Percentiles rank a stretch among this genome's conserved stretches.
Conservation (phyloP, 345 rosid species). For the Arabidopsis thaliana region DNA sequence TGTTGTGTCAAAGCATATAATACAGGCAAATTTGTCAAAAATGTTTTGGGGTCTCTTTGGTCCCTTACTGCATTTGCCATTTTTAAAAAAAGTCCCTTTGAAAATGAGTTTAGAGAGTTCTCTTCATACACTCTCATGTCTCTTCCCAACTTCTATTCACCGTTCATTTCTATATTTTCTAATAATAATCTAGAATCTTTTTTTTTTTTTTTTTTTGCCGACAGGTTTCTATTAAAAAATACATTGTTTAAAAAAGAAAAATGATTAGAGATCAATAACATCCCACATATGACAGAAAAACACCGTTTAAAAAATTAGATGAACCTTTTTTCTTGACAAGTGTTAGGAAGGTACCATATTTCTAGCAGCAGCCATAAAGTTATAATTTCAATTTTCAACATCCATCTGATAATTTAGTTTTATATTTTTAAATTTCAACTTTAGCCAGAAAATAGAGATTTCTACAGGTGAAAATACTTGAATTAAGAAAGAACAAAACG, state of each 20-base stretch:
- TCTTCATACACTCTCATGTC: slow-evolving; percentile 7
- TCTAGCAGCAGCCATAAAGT: neutral
- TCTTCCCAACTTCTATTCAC: slow-evolving; percentile 20
- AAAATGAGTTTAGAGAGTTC: slow-evolving; percentile 29
- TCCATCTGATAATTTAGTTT: neutral
- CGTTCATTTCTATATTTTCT: slow-evolving; percentile 11
- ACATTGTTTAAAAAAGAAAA: neutral
- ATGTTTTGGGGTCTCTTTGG: slow-evolving; percentile 28
- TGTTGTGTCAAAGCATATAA: slow-evolving; percentile 39
- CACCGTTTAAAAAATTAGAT: neutral
- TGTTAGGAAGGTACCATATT: neutral
- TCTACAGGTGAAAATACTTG: slow-evolving; percentile 1
- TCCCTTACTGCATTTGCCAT: slow-evolving; percentile 14
- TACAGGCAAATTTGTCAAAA: slow-evolving; percentile 16
- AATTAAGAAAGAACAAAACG: neutral
- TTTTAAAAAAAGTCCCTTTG: slow-evolving; percentile 23
- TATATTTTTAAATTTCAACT: neutral
- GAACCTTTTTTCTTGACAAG: slow-evolving; percentile 7
- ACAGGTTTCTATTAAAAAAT: slow-evolving; percentile 9
- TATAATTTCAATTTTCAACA: neutral
- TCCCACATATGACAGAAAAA: neutral
- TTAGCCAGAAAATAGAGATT: neutral
- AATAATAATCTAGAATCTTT: neutral
- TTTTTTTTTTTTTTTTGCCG: slow-evolving; percentile 8
- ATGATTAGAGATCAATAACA: neutral